phyloP scores from a whole-genome alignment of 2,329 filamentous ascomycete genomes.

The Trichoderma oligosporum region DNA sequence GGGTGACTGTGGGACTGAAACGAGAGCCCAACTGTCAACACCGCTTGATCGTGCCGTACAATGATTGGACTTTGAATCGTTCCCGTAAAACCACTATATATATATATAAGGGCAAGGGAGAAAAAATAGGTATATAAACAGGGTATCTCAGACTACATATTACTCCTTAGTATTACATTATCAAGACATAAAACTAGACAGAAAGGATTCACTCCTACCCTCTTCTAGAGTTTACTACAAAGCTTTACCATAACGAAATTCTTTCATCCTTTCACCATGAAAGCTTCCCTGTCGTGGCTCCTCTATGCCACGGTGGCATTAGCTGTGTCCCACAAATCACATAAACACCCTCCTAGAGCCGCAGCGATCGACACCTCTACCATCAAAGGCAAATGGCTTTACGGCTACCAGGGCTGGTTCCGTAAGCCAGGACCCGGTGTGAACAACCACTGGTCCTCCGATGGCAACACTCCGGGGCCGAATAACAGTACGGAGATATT shows the following conservation, averaged over 20 bases:
- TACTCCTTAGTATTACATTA: neutral
- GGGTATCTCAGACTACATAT: neutral
- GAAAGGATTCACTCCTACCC: no score
- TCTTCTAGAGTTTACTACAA: no score
- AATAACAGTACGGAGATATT: neutral
- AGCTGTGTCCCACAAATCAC: neutral
- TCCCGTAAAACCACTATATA: neutral
- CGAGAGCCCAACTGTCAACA: neutral
- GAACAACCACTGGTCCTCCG: slow-evolving; percentile 15
- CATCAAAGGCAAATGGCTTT: slow-evolving; percentile 14
- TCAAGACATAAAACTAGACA: no score
- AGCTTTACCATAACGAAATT: no score
- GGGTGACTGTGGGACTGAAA: neutral
- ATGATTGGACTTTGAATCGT: neutral
- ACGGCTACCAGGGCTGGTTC: slow-evolving; percentile 18
- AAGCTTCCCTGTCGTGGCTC: slow-evolving; percentile 1
- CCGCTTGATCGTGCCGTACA: neutral
- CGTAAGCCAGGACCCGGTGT: slow-evolving; percentile 15
- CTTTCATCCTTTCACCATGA: neutral
- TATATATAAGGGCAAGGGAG: neutral
- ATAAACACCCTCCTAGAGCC: neutral
- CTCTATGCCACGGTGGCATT: slow-evolving; percentile 6
- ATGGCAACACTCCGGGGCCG: slow-evolving; percentile 14
- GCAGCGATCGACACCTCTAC: slow-evolving; percentile 9
- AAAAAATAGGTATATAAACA: neutral